phyloP scores from a whole-genome alignment of 257 asterid genomes.

The Osmanthus fragrans region DNA sequence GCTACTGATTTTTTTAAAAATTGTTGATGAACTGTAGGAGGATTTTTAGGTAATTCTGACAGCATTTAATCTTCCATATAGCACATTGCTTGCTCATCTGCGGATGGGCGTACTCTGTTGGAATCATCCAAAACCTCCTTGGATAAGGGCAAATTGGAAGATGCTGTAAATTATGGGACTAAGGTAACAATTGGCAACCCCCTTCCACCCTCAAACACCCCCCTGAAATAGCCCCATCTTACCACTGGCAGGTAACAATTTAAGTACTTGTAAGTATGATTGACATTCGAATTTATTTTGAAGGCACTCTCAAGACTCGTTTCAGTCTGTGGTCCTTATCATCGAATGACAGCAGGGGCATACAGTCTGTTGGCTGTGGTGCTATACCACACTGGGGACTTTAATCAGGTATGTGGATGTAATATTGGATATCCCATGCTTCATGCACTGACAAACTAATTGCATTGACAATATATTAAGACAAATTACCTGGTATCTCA shows the following conservation, averaged over 20 bases:
- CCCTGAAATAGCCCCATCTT: not conserved
- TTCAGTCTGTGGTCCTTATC: slow-evolving; percentile 87
- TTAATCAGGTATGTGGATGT: slow-evolving; percentile 62
- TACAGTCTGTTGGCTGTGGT: slow-evolving; percentile 85
- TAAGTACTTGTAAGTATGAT: slow-evolving; percentile 17
- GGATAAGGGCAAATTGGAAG: slow-evolving; percentile 85
- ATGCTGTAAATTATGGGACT: slow-evolving; percentile 76
- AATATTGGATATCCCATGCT: slow-evolving; percentile 8
- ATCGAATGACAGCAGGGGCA: slow-evolving; percentile 87
- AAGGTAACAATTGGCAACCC: slow-evolving; percentile 43
- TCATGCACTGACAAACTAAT: not conserved
- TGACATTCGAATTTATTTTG: slow-evolving; percentile 28
- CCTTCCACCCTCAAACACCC: not conserved
- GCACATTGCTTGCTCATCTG: slow-evolving; percentile 86
- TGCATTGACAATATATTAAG: not conserved
- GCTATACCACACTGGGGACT: slow-evolving; percentile 83
- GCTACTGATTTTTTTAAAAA: slow-evolving; percentile 19
- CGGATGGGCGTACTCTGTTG: slow-evolving; percentile 76
- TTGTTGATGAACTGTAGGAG: slow-evolving; percentile 8
- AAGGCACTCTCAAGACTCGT: slow-evolving; percentile 75
- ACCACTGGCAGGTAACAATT: not conserved
- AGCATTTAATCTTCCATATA: slow-evolving; percentile 33
- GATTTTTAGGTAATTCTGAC: slow-evolving; percentile 33
- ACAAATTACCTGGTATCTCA: not conserved
- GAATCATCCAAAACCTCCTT: slow-evolving; percentile 79